A percentile compares a stretch with the other conserved stretches of the same genome.
These are phyloP conservation scores for Austroboletus festivus DNA, from an alignment of 768 basidiomycete species.

Conservation along the genomic window DNA sequence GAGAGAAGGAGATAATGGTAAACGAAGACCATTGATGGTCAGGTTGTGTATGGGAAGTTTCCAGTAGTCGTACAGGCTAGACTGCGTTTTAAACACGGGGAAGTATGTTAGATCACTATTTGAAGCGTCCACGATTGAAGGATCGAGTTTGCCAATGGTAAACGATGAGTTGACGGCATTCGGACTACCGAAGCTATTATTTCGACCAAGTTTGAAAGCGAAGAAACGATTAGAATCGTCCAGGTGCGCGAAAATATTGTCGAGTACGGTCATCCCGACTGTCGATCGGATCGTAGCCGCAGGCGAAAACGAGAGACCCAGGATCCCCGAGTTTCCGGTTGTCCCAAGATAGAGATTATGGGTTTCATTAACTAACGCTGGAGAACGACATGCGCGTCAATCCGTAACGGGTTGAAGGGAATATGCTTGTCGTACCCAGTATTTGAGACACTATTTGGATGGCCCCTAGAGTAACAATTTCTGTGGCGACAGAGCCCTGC, in stretches of 20 bases:
- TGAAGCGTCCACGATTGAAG: constrained; percentile 17
- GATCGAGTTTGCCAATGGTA: constrained; percentile 50
- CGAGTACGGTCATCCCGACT: constrained; percentile 43
- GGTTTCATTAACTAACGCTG: constrained; percentile 46
- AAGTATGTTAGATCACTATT: constrained; percentile 36
- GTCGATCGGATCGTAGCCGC: constrained; percentile 44
- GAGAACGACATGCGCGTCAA: constrained; percentile 1
- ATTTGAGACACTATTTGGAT: constrained; percentile 46
- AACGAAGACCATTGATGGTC: constrained; percentile 40
- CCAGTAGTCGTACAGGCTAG: constrained; percentile 51
- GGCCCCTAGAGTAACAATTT: constrained; percentile 43
- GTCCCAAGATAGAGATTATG: constrained; percentile 40
- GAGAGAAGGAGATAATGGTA: constrained; percentile 45
- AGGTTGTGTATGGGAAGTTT: constrained; percentile 48
- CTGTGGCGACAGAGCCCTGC: constrained; percentile 48
- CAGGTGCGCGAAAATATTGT: constrained; percentile 46
- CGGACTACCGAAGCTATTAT: constrained; percentile 14
- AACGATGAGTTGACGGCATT: constrained; percentile 40
- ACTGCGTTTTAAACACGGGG: constrained; percentile 38
- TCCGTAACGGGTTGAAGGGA: background rate
- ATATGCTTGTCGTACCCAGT: constrained; percentile 38
- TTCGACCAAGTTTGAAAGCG: constrained; percentile 47
- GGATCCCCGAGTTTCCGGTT: constrained; percentile 51
- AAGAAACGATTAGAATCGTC: constrained; percentile 44
- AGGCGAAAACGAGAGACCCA: constrained; percentile 52